phyloP scores from a whole-genome alignment of 1,284 basidiomycete species.

The Ustilago lituana region DNA sequence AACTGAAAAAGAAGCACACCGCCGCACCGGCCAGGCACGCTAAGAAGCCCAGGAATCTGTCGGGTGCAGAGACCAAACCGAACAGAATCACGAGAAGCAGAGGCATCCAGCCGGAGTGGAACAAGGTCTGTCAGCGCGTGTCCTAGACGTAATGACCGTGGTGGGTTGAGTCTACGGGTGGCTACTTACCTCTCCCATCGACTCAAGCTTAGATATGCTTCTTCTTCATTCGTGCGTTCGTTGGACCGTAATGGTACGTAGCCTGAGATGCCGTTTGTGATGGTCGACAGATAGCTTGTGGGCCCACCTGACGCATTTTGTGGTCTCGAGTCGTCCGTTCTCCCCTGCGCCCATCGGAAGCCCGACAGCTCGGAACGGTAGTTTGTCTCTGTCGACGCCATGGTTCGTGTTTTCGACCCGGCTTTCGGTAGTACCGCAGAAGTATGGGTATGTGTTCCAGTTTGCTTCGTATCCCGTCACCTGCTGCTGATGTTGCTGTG shows the following conservation, averaged over 20 bases:
- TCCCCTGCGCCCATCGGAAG: constrained; percentile 60
- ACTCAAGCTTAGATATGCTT: constrained; percentile 76
- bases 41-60: constrained; percentile 84
- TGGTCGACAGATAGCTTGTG: constrained; percentile 53
- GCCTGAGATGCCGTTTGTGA: constrained; percentile 72
- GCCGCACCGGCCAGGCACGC: constrained; percentile 87
- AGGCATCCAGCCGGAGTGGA: too few species aligned
- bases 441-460: too few species aligned
- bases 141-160: too few species aligned
- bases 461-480: too few species aligned
- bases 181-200: constrained; percentile 64
- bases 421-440: too few species aligned
- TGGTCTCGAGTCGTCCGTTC: constrained; percentile 53
- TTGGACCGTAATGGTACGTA: constrained; percentile 88
- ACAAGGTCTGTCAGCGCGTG: too few species aligned
- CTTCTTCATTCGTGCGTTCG: constrained; percentile 90
- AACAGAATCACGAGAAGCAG: too few species aligned
- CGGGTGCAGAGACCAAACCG: not conserved
- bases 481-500: too few species aligned
- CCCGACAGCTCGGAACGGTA: constrained; percentile 56
- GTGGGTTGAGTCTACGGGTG: not conserved
- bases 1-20: constrained; percentile 94
- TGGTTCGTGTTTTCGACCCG: too few species aligned
- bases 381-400: constrained; percentile 47
- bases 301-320: constrained; percentile 17